Conservation (phyloP, 2,329 filamentous ascomycete genomes). For the Helotiales sp. region DNA sequence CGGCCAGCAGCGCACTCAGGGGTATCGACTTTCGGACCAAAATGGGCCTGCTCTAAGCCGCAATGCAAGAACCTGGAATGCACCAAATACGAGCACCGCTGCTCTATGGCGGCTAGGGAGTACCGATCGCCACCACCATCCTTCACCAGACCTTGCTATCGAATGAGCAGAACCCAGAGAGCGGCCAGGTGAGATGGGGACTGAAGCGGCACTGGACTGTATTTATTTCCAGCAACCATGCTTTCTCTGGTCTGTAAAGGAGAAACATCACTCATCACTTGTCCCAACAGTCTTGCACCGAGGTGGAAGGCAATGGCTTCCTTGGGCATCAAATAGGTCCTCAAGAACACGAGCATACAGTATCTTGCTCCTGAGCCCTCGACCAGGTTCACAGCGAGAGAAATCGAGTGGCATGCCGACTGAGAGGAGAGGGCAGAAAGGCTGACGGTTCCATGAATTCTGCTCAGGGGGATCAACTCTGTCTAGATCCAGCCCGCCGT, state of each 20-base stretch:
- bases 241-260: too few species aligned
- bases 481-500: too few species aligned
- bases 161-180: neutral
- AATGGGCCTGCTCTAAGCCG: conserved; percentile 1
- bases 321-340: too few species aligned
- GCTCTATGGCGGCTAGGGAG: neutral
- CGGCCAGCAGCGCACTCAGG: too few species aligned
- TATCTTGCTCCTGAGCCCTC: too few species aligned
- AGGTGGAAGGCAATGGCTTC: too few species aligned
- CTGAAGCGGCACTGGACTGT: neutral
- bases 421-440: neutral
- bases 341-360: too few species aligned
- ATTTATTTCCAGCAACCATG: neutral
- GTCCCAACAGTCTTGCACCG: too few species aligned
- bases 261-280: too few species aligned
- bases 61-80: neutral
- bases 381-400: too few species aligned
- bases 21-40: neutral
- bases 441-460: too few species aligned
- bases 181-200: neutral
- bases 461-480: conserved; percentile 1
- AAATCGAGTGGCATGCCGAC: too few species aligned
- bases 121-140: neutral
- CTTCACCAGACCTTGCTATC: neutral
- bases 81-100: neutral